phyloP scores from a whole-genome alignment of 164 flowering plant species.

The Aristolochia contorta region DNA sequence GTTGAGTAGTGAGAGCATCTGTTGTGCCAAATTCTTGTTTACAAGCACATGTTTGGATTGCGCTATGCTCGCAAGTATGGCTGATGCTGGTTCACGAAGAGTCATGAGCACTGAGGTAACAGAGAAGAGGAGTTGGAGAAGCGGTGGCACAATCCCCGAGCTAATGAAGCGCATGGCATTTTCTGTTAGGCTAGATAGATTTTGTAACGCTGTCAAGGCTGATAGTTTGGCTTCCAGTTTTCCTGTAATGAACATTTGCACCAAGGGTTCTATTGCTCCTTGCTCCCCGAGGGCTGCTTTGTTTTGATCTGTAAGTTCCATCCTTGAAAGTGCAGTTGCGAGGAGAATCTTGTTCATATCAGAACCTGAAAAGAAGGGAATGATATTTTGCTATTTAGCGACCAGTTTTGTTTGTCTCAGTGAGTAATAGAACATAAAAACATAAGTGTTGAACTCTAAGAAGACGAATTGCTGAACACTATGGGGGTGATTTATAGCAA shows the following conservation, averaged over 20 bases:
- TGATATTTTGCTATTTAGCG: background rate
- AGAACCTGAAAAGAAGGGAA: slow-evolving; percentile 46
- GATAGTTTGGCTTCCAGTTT: slow-evolving; percentile 83
- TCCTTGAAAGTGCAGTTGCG: slow-evolving; percentile 79
- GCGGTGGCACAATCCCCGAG: slow-evolving; percentile 48
- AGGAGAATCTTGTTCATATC: slow-evolving; percentile 82
- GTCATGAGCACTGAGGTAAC: slow-evolving; percentile 87
- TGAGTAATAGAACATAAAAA: background rate
- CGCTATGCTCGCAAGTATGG: slow-evolving; percentile 71
- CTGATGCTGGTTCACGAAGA: slow-evolving; percentile 84
- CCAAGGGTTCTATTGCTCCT: slow-evolving; percentile 71
- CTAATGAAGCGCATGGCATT: slow-evolving; percentile 39
- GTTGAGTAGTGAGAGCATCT: slow-evolving; percentile 72
- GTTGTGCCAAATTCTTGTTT: slow-evolving; percentile 52
- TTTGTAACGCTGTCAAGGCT: slow-evolving; percentile 61
- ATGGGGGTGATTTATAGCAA: background rate
- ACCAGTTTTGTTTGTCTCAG: background rate
- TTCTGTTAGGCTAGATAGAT: slow-evolving; percentile 35
- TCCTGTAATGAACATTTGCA: slow-evolving; percentile 56
- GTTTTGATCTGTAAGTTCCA: slow-evolving; percentile 69
- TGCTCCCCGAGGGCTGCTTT: slow-evolving; percentile 55
- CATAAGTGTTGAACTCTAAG: background rate
- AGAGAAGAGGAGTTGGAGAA: slow-evolving; percentile 86
- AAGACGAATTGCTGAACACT: background rate
- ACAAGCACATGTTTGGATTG: slow-evolving; percentile 57